Evolutionary conservation across 805 yeast species (phyloP), one percentile per base, ranked within the genome.

Genomic region (Candida yuanshanica): DNA sequence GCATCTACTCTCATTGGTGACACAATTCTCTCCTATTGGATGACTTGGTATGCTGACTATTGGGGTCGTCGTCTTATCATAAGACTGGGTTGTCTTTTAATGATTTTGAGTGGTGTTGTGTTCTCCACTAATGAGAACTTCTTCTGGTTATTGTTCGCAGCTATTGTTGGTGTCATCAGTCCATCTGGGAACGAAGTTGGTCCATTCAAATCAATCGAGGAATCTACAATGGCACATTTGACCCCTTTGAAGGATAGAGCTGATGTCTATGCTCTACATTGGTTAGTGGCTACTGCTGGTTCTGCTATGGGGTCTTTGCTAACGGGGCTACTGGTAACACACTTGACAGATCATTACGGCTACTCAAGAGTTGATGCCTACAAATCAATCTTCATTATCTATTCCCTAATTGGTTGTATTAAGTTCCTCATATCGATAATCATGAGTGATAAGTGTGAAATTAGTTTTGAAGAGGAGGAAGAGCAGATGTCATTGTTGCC

Each of bases 181-280:
- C 93, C 95, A 2, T 78, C 87, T 22, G 95, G 96, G 20, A 89
- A 82, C 53, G 96, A 88, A 55, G 86, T 90, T 0, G 96, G 96
- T 0, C 96, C 96, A 0, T 88, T 88, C 60, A 82, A 84, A 55
- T 77, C 93, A 0, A 79, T 88, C 22, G 96, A 88, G 58, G 95
- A 87, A 55, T 79, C 91, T 1, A 73, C 85, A 31, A 68, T 88
- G 37, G 93, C 95, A 0, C 91, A 85, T 59, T 63, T 88, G 47
- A 82, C 95, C 0, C 79, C 82, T 0, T 72, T 70, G 27, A 66
- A 66, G 40, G 75, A 73, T 42, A 68, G 95, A 35, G 81, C 95
- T 1, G 85, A 79, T 48, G 66, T 86, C 2, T 87, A 79, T 65
- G 93, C 93, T 0, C 66, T 81, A 50, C 86, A 87, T 55, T 81